A percentile compares a stretch with the other conserved stretches of the same genome.
These are phyloP conservation scores for Tetrahymena borealis DNA, from an alignment of 73 alveolate genomes.

Conservation along the genomic window DNA sequence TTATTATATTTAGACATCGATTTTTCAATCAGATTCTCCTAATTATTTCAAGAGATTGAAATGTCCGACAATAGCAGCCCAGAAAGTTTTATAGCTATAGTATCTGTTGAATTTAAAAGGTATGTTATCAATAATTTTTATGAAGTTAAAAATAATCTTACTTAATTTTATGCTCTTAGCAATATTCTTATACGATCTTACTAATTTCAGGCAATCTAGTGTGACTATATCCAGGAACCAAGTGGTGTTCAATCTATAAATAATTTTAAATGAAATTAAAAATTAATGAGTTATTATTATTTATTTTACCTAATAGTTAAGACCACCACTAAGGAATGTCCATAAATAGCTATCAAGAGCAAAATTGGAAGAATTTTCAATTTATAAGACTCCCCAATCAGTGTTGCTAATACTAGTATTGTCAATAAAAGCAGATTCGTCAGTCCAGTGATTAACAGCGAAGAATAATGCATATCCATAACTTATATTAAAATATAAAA, in stretches of 20 bases:
- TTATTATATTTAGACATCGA: too few species aligned
- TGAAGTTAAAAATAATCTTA: not conserved
- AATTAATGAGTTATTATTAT: not conserved
- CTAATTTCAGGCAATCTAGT: constrained; percentile 57
- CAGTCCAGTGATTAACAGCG: constrained; percentile 76
- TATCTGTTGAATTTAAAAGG: constrained; percentile 25
- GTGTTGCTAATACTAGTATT: constrained; percentile 44
- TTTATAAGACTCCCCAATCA: constrained; percentile 69
- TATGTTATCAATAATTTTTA: too few species aligned
- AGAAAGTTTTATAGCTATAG: constrained; percentile 35
- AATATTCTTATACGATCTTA: constrained; percentile 39
- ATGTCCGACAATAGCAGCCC: constrained; percentile 41
- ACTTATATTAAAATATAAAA: not conserved
- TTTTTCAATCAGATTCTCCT: constrained; percentile 24
- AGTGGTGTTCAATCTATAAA: constrained; percentile 63
- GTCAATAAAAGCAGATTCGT: constrained; percentile 63
- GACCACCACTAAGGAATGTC: constrained; percentile 64
- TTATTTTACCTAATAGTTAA: constrained; percentile 14
- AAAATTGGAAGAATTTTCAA: constrained; percentile 58
- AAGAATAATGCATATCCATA: constrained; percentile 56
- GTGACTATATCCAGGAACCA: constrained; percentile 60
- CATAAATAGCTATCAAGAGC: constrained; percentile 53
- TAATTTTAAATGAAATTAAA: not conserved
- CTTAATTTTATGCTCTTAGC: constrained; percentile 46
- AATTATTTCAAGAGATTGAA: constrained; percentile 31